phyloP scores from a whole-genome alignment of 148 eudicot genomes.

The Rhododendron vialii region DNA sequence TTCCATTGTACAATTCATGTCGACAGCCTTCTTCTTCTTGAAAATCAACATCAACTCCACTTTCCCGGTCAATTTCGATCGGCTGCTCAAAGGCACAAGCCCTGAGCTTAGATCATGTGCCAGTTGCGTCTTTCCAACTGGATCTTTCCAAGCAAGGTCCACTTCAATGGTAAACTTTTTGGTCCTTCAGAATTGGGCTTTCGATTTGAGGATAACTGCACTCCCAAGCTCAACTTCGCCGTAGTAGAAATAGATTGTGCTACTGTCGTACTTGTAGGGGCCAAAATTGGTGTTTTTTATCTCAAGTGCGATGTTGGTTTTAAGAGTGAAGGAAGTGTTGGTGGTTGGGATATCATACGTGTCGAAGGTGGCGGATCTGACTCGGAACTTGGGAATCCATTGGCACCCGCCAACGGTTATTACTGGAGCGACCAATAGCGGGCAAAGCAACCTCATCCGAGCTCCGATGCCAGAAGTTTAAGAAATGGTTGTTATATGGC shows the following conservation, averaged over 20 bases:
- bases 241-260: slow-evolving; percentile 11
- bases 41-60: too few relatives aligned
- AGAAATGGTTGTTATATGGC: neutral
- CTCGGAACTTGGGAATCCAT: slow-evolving; percentile 5
- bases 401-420: too few relatives aligned
- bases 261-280: neutral
- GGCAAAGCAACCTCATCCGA: neutral
- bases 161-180: slow-evolving; percentile 6
- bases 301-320: neutral
- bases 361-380: neutral
- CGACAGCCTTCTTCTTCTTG: too few relatives aligned
- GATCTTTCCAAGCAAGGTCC: neutral
- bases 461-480: slow-evolving; percentile 11
- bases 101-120: neutral
- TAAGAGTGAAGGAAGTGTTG: slow-evolving; percentile 3
- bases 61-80: too few relatives aligned
- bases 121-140: too few relatives aligned
- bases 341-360: neutral
- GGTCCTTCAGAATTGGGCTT: neutral
- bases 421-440: too few relatives aligned
- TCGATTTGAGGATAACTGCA: neutral
- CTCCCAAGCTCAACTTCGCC: neutral
- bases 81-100: neutral
- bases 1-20: too few relatives aligned
- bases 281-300: slow-evolving; percentile 15